Evolutionary conservation across 129 eudicot species (phyloP), one percentile per base, ranked within the genome.

Genomic region (Chrysanthemum lavandulifolium): DNA sequence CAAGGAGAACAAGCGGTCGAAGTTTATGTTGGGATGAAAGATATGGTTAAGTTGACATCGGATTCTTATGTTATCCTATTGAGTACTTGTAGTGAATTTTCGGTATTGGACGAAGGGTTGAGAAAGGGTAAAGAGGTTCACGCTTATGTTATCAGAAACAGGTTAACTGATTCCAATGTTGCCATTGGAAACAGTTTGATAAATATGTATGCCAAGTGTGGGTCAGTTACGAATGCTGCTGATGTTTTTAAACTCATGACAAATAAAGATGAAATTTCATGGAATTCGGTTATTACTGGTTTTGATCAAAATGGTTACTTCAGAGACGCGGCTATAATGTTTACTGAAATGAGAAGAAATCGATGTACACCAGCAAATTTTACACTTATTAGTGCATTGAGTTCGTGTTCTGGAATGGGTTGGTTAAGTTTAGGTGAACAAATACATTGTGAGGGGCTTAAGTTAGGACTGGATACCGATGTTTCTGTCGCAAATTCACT

Each of bases 401-500:
- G 87, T 83, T 90, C 97, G 54, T 90, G 97, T 78, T 84, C 84
- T 29, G 88, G 86, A 50, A 79, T 88, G 62, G 86, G 91, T 72
- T 87, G 84, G 92, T 61, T 79, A 19, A 82, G 49, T 21, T 74
- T 79, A 78, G 98, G 97, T 48, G 78, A 84, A 75, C 97, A 90
- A 74, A 77, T 94, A 63, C 97, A 94, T 43, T 67, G 86, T 33
- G 91, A 94, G 78, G 91, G 86, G 23, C 47, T 88, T 36, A 94
- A 94, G 67, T 55, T 87, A 58, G 98, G 97, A 79, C 92, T 93
- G 73, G 83, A 87, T 76, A 52, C 47, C 43, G 96, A 90, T 81
- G 92, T 93, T 76, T 93, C 97, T 5, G 97, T 93, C 73, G 84
- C 96, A 27, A 93, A 93, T 80, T 83, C 97, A 15, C 92, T 93